These are phyloP conservation scores for Aspergillus tamarii DNA, from an alignment of 2,329 filamentous ascomycete genomes.

Conservation along the genomic window DNA sequence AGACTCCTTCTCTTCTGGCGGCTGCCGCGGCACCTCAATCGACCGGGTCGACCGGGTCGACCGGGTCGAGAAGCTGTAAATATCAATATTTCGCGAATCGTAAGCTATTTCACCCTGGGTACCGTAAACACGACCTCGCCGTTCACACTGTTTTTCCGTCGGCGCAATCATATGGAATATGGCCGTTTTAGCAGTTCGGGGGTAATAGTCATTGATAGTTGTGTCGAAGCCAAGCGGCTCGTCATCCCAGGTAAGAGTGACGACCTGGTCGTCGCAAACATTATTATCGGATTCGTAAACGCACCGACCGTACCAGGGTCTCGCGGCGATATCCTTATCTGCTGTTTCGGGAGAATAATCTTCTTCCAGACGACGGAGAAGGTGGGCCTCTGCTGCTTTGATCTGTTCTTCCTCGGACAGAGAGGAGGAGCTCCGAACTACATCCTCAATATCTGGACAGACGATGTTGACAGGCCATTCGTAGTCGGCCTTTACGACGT, in stretches of 20 bases:
- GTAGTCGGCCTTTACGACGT: slow-evolving; percentile 68
- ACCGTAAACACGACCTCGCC: slow-evolving; percentile 84
- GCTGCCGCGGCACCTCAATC: slow-evolving; percentile 63
- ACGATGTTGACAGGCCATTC: slow-evolving; percentile 87
- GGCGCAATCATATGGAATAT: slow-evolving; percentile 94
- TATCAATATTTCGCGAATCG: slow-evolving; percentile 74
- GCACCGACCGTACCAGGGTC: slow-evolving; percentile 85
- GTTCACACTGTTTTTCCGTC: slow-evolving; percentile 82
- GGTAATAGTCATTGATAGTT: slow-evolving; percentile 7
- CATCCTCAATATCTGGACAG: slow-evolving; percentile 88
- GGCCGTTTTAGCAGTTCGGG: slow-evolving; percentile 76
- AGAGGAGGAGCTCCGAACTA: slow-evolving; percentile 42
- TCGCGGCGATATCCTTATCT: slow-evolving; percentile 55
- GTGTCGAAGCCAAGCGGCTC: background rate
- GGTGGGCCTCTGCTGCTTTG: slow-evolving; percentile 51
- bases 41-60: slow-evolving; percentile 54
- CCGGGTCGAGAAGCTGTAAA: slow-evolving; percentile 71
- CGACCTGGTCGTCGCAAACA: slow-evolving; percentile 89
- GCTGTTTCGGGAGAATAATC: slow-evolving; percentile 60
- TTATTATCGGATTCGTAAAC: slow-evolving; percentile 93
- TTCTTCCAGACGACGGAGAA: slow-evolving; percentile 54
- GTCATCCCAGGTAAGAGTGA: slow-evolving; percentile 85
- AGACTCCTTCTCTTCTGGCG: slow-evolving; percentile 55
- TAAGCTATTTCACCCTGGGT: slow-evolving; percentile 83
- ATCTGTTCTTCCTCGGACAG: background rate